phyloP scores from a whole-genome alignment of 164 flowering plant genomes.

The Dillenia turbinata region DNA sequence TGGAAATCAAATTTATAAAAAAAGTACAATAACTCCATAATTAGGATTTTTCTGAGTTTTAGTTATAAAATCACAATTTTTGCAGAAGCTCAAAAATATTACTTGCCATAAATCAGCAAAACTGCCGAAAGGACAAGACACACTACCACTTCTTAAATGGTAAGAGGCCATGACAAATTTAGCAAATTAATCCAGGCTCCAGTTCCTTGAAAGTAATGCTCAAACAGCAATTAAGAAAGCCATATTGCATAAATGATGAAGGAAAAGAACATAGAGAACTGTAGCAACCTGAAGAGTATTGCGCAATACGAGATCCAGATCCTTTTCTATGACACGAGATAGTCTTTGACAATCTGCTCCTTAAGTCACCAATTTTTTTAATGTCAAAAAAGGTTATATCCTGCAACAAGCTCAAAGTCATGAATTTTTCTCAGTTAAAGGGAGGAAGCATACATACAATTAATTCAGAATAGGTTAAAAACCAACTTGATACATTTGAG shows the following conservation, averaged over 20 bases:
- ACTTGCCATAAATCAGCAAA: constrained; percentile 76
- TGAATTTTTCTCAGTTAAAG: no score
- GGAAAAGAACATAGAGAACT: not conserved
- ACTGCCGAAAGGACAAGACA: constrained; percentile 49
- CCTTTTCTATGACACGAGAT: constrained; percentile 91
- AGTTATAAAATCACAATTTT: no score
- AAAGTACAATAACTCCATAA: no score
- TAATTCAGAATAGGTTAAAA: not conserved
- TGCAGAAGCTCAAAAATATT: constrained; percentile 23
- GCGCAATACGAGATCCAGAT: constrained; percentile 78
- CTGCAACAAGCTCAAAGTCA: constrained; percentile 32
- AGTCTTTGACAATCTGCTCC: constrained; percentile 97
- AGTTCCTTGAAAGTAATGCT: constrained; percentile 43
- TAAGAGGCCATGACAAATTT: constrained; percentile 82
- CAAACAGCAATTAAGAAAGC: constrained; percentile 9
- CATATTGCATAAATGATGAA: not conserved
- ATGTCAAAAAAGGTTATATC: constrained; percentile 86
- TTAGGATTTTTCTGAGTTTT: no score
- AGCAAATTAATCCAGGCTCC: constrained; percentile 82
- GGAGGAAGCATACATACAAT: not conserved
- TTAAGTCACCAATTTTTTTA: constrained; percentile 85
- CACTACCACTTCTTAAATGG: constrained; percentile 56
- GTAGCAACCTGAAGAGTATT: constrained; percentile 72
- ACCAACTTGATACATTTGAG: constrained; percentile 75
- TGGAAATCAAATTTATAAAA: no score